Evolutionary conservation across 2,329 filamentous ascomycete genomes (phyloP), one percentile per base, ranked within the genome.

Genomic region (Penicillium sp.): DNA sequence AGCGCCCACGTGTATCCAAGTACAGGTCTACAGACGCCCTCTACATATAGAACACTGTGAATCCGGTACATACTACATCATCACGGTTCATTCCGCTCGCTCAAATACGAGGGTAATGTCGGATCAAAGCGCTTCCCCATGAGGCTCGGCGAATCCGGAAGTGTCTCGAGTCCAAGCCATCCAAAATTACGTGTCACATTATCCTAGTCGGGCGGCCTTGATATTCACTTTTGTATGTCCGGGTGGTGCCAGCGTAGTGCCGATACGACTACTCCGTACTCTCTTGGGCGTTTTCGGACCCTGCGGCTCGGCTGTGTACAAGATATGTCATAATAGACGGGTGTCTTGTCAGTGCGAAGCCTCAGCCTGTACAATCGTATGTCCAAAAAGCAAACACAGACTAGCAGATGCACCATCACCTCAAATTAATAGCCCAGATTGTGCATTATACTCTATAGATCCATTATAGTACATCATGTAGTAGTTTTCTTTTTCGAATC

Each of bases 401-500:
- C 7, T 27, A 27, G 5, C 24, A 27, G 24, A 27, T 27, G 7
- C 7, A 27, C 5, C 7, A 7, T 27, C 7, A 7, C 7, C 5
- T 27, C 24, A 27, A 3, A 27, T 27, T 7, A 27, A 27, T 27
- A 27, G 24, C 4, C 24, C 24, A 5, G 11, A 43, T 16, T 6
- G n/a, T 27, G 42, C n/a, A 21, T 29, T 27, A n/a, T 27, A 21
- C 22, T 44, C 24, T 44, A 29, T 29, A 44, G 7, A n/a, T 4
- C 16, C 7, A 27, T 27, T 27, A 27, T 27, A 7, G 29, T 31
- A 32, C 24, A 44, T 44, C 11, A 44, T 16, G 43, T 44, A n/a
- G 27, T 14, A 8, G 31, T 22, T 22, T 18, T 39, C 38, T 47
- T 47, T 43, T 59, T 59, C 7, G 54, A 57, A 50, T 59, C 57